Percentiles rank a stretch among this genome's conserved stretches.
Evolutionary conservation across 345 rosid species (phyloP).

Genomic region (Sapria himalayana): DNA sequence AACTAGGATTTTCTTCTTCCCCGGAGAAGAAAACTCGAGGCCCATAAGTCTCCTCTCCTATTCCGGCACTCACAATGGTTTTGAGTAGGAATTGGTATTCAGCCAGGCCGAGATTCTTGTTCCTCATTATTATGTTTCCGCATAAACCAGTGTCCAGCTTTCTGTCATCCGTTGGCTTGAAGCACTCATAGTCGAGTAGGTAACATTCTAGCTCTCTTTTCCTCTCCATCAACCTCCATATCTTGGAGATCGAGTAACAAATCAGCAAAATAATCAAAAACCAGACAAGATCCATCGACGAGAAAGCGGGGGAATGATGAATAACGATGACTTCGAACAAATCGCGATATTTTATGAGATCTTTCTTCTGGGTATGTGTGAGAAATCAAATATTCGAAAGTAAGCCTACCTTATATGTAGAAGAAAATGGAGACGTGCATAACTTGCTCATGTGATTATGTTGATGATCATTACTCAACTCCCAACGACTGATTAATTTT

Average conservation of each 20-base stretch:
- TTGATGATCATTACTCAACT: no score
- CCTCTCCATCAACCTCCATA: conserved; percentile 11
- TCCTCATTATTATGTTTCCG: conserved; percentile 20
- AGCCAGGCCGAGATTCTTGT: conserved; percentile 18
- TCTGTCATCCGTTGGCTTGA: conserved; percentile 23
- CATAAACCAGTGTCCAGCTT: conserved; percentile 16
- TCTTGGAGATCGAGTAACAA: conserved; percentile 8
- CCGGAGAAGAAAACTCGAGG: conserved; percentile 21
- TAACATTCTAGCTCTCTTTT: conserved; percentile 18
- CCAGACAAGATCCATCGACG: conserved; percentile 13
- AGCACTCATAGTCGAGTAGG: conserved; percentile 23
- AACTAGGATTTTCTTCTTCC: conserved; percentile 30
- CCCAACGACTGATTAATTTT: no score
- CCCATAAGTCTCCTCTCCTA: conserved; percentile 26
- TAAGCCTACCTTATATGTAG: no score
- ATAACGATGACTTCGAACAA: no score
- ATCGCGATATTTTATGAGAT: no score
- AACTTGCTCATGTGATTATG: no score
- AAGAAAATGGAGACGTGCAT: no score
- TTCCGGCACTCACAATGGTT: conserved; percentile 28
- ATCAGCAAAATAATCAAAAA: conserved; percentile 11
- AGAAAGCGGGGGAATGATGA: no score
- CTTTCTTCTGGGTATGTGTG: no score
- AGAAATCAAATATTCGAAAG: no score
- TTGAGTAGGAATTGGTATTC: conserved; percentile 30